Conservation (phyloP, 345 rosid species). For the Raphanus raphanistrum region DNA sequence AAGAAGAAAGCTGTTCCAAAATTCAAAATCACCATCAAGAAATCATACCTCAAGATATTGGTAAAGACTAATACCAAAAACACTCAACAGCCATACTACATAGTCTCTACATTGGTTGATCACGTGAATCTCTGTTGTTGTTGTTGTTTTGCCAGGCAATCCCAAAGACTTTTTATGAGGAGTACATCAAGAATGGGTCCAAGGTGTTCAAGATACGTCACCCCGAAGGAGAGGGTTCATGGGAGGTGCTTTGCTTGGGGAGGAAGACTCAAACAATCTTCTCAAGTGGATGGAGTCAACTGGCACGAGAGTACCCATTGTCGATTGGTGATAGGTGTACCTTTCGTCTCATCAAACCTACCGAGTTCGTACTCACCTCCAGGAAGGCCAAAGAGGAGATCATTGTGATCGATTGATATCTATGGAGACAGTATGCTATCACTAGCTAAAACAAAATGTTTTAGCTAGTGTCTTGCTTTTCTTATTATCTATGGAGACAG, state of each 20-base stretch:
- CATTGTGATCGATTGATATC: not conserved
- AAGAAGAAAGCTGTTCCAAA: slow-evolving; percentile 5
- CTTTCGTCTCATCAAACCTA: slow-evolving; percentile 16
- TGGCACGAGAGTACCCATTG: slow-evolving; percentile 29
- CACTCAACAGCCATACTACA: not conserved
- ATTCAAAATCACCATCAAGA: slow-evolving; percentile 19
- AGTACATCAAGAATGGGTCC: not conserved
- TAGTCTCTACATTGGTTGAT: not conserved
- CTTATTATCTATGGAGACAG: not conserved
- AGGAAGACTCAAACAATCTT: slow-evolving; percentile 7
- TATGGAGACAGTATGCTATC: too few species aligned
- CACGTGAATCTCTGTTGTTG: not conserved
- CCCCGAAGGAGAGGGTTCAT: not conserved
- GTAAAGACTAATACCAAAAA: slow-evolving; percentile 17
- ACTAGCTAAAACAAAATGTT: not conserved
- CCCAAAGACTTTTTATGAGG: slow-evolving; percentile 9
- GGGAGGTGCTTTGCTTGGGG: slow-evolving; percentile 24
- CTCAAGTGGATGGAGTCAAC: slow-evolving; percentile 14
- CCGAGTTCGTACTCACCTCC: slow-evolving; percentile 13
- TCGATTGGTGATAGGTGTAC: slow-evolving; percentile 5
- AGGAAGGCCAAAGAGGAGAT: not conserved
- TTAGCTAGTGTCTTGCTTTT: not conserved
- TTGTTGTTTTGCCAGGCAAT: slow-evolving; percentile 11
- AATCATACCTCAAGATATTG: slow-evolving; percentile 22
- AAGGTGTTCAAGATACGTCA: slow-evolving; percentile 1